Base-by-base conservation (phyloP, 2,329 filamentous ascomycete species). In the Hypocrella siamensis region DNA sequence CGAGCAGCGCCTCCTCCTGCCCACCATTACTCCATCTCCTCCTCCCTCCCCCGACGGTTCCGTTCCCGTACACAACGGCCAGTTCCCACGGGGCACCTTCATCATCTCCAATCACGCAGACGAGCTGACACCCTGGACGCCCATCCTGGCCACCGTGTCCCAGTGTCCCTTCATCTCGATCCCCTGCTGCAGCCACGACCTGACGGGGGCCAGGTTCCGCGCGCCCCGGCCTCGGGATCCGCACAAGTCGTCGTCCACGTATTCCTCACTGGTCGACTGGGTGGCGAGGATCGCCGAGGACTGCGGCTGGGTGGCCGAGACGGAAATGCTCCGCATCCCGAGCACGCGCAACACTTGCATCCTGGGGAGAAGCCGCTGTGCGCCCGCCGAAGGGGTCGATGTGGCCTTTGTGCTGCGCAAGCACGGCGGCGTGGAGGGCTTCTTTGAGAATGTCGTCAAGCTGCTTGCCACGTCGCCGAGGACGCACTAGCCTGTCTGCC, bases 21-120 rank as follows among this genome's bases (percentile, higher is more conserved):
- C 67, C 3, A 54, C 51, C 14, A 41, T 66, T 6, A 47, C 9
- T 36, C 31, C 24, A 26, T 40, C 36, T 11, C 3, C 11, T 9
- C 5, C 6, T 12, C 21, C 10, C 4, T 12, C 14, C 17, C 10
- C 37, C 41, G 2, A 21, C 36, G 4, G 26, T 28, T 16, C n/a
- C 36, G 4, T 34, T 42, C 37, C 36, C 5, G 48, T 63, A 12
- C 65, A 73, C 44, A 52, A 63, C 38, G 90, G 88, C 22, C 46
- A 63, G 8, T 93, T 96, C 46, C 64, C 72, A 0, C 50, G 54
- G 12, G 73, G 74, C 18, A 92, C 84, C 0, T 98, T 98, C 53
- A 84, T 98, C 45, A 79, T 98, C 40, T 93, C 85, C 30, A 98
- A 98, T 48, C 90, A 98, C 52, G 88, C 88, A 9, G 90, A 98